Conservation (phyloP, 768 basidiomycete species). For the Boletus reticulatus region DNA sequence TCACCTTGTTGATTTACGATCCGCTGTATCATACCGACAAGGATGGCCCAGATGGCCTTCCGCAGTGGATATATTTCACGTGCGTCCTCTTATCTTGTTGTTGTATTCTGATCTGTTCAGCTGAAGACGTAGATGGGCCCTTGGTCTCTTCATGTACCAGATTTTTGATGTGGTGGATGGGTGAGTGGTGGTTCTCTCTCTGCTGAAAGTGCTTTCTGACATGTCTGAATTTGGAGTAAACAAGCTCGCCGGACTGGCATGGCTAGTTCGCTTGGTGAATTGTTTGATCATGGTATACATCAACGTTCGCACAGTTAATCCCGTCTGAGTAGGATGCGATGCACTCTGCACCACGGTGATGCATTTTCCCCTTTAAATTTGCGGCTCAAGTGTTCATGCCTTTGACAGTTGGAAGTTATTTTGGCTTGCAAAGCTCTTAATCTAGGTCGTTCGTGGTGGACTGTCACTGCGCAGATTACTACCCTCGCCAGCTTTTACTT, state of each 20-base stretch:
- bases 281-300: constrained; percentile 91
- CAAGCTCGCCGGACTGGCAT: constrained; percentile 95
- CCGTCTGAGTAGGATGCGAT: constrained; percentile 64
- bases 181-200: constrained; percentile 37
- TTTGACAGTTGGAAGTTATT: constrained; percentile 29
- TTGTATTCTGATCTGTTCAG: not conserved
- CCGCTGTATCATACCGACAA: constrained; percentile 70
- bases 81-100: constrained; percentile 36
- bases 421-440: constrained; percentile 54
- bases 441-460: constrained; percentile 96
- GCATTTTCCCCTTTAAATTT: not conserved
- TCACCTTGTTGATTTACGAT: constrained; percentile 82
- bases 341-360: constrained; percentile 91
- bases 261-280: constrained; percentile 96
- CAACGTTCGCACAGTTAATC: not conserved
- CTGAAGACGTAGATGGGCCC: constrained; percentile 61
- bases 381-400: not conserved
- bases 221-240: constrained; percentile 53
- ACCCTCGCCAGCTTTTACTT: constrained; percentile 71
- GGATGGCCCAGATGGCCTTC: constrained; percentile 59
- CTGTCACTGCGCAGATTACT: constrained; percentile 77
- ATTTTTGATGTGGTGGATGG: constrained; percentile 87
- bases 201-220: constrained; percentile 1
- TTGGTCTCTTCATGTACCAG: constrained; percentile 91
- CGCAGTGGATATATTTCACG: constrained; percentile 91